Evolutionary conservation across 2,329 filamentous ascomycete species (phyloP).

Genomic region (Fusarium fracticaudum): DNA sequence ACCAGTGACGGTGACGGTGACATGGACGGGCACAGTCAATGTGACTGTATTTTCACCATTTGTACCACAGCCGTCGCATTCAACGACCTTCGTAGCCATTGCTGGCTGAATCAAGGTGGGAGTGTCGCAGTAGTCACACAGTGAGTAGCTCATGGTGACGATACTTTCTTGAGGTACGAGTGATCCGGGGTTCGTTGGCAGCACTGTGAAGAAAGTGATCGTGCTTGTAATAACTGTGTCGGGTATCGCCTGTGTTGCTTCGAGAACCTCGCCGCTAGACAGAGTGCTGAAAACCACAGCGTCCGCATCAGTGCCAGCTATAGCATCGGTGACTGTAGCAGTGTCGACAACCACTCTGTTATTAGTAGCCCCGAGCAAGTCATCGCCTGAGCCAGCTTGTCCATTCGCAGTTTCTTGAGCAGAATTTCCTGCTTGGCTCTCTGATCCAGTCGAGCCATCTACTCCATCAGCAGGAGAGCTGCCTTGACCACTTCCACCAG

Average conservation of each 20-base stretch:
- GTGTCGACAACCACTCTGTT: not conserved
- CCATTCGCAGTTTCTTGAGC: not conserved
- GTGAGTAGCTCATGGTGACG: constrained; percentile 44
- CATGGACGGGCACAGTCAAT: constrained; percentile 35
- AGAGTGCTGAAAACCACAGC: not conserved
- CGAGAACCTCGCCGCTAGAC: not conserved
- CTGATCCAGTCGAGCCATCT: not conserved
- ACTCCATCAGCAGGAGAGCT: not conserved
- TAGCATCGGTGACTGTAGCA: not conserved
- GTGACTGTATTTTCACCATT: constrained; percentile 38
- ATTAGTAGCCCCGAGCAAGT: not conserved
- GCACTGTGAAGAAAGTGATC: constrained; percentile 38
- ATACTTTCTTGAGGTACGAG: constrained; percentile 47
- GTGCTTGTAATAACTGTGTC: constrained; percentile 30
- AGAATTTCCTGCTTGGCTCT: not conserved
- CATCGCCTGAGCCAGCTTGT: not conserved
- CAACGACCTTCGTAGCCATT: constrained; percentile 36
- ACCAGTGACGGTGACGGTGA: not conserved
- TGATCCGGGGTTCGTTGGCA: constrained; percentile 46
- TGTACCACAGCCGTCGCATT: constrained; percentile 37
- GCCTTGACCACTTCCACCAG: not conserved
- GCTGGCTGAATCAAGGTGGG: constrained; percentile 22
- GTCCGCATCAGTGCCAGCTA: not conserved
- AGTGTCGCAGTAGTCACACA: constrained; percentile 36
- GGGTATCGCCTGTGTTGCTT: not conserved